A percentile compares a stretch with the other conserved stretches of the same genome.
Evolutionary conservation across 129 eudicot genomes (phyloP).

Genomic region (Lactuca sativa): DNA sequence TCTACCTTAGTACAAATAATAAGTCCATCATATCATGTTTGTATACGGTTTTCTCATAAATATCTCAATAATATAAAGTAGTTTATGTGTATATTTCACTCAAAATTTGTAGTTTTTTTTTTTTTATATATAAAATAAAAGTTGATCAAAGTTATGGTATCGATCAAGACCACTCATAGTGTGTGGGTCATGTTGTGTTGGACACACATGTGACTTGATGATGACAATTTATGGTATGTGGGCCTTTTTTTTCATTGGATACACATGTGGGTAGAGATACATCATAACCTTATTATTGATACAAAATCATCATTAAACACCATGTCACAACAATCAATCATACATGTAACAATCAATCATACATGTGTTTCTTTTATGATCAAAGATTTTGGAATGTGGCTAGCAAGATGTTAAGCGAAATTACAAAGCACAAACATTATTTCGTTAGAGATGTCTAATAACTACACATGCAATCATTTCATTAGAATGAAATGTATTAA

Average conservation of each 20-base stretch:
- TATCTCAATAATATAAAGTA: neutral
- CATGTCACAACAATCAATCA: slow-evolving; percentile 11
- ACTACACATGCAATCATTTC: neutral
- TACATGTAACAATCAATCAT: neutral
- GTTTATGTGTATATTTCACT: neutral
- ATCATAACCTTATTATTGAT: slow-evolving; percentile 49
- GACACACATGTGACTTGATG: slow-evolving; percentile 37
- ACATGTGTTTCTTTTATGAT: neutral
- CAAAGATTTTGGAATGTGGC: neutral
- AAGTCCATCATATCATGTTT: neutral
- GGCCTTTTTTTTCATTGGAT: slow-evolving; percentile 48
- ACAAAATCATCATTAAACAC: slow-evolving; percentile 15
- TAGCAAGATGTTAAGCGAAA: no score
- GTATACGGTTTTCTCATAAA: neutral
- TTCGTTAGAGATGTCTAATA: no score
- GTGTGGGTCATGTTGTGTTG: slow-evolving; percentile 30
- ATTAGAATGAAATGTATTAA: neutral
- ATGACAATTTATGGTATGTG: slow-evolving; percentile 55
- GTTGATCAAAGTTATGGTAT: slow-evolving; percentile 6
- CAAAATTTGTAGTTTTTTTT: neutral
- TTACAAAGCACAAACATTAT: no score
- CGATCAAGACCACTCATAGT: slow-evolving; percentile 32
- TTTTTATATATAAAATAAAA: neutral
- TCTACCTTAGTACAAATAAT: neutral
- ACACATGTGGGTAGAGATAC: slow-evolving; percentile 54